A percentile compares a stretch with the other conserved stretches of the same genome.
phyloP scores from a whole-genome alignment of 257 asterid species.

The Cruciata laevipes region DNA sequence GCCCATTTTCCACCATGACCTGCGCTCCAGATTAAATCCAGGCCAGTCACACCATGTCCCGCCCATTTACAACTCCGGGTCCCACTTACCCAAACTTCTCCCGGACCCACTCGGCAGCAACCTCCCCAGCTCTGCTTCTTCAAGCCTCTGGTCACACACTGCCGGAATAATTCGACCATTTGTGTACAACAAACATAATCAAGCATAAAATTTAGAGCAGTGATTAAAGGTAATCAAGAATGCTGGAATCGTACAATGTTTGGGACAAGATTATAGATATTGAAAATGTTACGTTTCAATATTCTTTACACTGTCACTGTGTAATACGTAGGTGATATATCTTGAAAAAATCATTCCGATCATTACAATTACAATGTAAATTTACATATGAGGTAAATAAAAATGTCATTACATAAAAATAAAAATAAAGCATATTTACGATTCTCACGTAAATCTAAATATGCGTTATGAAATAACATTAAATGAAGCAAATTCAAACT shows the following conservation, averaged over 20 bases:
- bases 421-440: neutral
- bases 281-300: too few species aligned
- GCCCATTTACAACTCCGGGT: neutral
- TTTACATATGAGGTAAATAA: too few species aligned
- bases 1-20: constrained; percentile 14
- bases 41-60: neutral
- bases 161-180: neutral
- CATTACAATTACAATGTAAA: too few species aligned
- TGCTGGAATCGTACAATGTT: too few species aligned
- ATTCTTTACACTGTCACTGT: too few species aligned
- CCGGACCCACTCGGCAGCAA: neutral
- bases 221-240: too few species aligned
- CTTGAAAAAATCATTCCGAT: too few species aligned
- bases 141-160: neutral
- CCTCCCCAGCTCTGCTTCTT: neutral
- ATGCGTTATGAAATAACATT: neutral
- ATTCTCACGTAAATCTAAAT: neutral
- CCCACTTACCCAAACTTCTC: neutral
- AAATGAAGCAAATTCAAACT: neutral
- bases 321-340: too few species aligned
- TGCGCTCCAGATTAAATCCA: neutral
- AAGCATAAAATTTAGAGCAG: neutral
- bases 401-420: too few species aligned
- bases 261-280: too few species aligned
- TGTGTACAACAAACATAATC: neutral